Evolutionary conservation across 2,329 filamentous ascomycete species (phyloP).

Genomic region (Trichoderma atroviride): DNA sequence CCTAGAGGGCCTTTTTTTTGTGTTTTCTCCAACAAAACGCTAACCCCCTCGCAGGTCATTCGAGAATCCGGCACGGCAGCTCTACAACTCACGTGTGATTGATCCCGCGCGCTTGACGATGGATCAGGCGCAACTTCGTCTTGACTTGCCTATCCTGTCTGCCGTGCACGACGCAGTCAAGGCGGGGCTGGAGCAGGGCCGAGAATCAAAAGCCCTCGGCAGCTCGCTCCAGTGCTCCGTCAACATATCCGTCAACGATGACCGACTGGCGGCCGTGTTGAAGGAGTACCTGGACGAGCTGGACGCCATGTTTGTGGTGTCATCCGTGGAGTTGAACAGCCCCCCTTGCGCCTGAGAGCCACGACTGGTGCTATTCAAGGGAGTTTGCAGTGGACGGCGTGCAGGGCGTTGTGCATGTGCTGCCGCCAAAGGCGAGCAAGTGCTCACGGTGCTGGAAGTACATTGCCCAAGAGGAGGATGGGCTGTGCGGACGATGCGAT

Average conservation of each 20-base stretch:
- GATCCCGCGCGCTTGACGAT: conserved; percentile 44
- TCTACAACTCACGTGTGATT: conserved; percentile 50
- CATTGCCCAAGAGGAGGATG: conserved; percentile 65
- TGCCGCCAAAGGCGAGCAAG: conserved; percentile 63
- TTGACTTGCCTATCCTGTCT: conserved; percentile 53
- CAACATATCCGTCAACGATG: conserved; percentile 51
- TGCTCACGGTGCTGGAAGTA: conserved; percentile 91
- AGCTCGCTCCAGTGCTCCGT: conserved; percentile 81
- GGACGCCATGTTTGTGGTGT: conserved; percentile 69
- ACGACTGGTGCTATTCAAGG: conserved; percentile 47
- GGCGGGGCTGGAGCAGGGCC: conserved; percentile 71
- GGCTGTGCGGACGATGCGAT: conserved; percentile 74
- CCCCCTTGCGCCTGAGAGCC: conserved; percentile 33
- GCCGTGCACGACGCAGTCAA: conserved; percentile 70
- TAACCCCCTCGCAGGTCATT: conserved; percentile 32
- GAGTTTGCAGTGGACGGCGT: conserved; percentile 47
- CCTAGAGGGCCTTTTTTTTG: not conserved
- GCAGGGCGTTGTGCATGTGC: conserved; percentile 46
- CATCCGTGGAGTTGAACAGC: conserved; percentile 57
- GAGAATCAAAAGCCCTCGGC: conserved; percentile 71
- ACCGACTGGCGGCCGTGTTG: conserved; percentile 40
- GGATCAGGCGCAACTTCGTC: conserved; percentile 45
- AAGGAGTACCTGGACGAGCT: conserved; percentile 55
- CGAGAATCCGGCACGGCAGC: conserved; percentile 49
- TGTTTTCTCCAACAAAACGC: conserved; percentile 27